phyloP scores from a whole-genome alignment of 805 yeast species.

The Candida multigemmis region DNA sequence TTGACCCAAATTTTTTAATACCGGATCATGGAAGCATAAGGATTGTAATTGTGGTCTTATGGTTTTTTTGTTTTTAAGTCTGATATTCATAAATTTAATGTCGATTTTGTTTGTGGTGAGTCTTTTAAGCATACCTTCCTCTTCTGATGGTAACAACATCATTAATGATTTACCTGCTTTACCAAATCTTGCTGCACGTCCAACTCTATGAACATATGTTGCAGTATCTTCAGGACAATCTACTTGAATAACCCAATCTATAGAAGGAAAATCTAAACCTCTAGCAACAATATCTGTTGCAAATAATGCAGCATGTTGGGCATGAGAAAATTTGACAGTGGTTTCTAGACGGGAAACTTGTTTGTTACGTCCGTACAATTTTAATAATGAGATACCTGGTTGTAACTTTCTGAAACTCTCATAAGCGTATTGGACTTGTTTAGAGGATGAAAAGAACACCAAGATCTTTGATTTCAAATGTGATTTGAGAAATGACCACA shows the following conservation, averaged over 20 bases:
- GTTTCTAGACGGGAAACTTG: conserved; percentile 85
- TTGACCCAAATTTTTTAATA: conserved; percentile 87
- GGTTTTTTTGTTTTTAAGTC: conserved; percentile 61
- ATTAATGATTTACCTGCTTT: conserved; percentile 74
- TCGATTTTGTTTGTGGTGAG: conserved; percentile 58
- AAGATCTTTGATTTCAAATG: conserved; percentile 74
- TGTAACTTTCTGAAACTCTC: conserved; percentile 81
- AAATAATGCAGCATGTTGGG: conserved; percentile 72
- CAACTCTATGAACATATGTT: conserved; percentile 86
- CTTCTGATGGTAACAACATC: conserved; percentile 79
- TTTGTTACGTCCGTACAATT: conserved; percentile 83
- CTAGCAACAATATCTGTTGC: conserved; percentile 91
- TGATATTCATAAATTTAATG: conserved; percentile 64
- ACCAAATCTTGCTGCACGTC: conserved; percentile 84
- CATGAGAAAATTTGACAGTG: conserved; percentile 64
- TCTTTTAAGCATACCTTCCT: conserved; percentile 61
- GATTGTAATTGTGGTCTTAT: conserved; percentile 83
- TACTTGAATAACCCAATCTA: conserved; percentile 90
- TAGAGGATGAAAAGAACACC: conserved; percentile 80
- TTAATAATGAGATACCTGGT: conserved; percentile 85
- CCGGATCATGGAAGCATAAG: conserved; percentile 84
- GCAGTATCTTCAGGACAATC: conserved; percentile 89
- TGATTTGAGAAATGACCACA: conserved; percentile 80
- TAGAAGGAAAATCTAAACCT: conserved; percentile 87
- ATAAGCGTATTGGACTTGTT: conserved; percentile 84